phyloP scores from a whole-genome alignment of 2,329 filamentous ascomycete species.

The Ceratocystis eucalypticola region DNA sequence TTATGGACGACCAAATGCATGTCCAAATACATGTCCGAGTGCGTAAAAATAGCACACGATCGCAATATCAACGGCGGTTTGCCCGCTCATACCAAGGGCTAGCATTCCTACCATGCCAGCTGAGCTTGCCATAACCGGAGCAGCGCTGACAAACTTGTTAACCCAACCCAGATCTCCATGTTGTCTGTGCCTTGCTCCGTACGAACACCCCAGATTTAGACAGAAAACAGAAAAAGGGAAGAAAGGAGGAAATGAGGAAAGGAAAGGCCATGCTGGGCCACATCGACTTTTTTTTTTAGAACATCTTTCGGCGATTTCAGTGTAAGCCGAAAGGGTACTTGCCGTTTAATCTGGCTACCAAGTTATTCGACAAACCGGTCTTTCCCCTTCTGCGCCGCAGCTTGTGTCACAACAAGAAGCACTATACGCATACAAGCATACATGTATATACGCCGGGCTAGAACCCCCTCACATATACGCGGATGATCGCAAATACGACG shows the following conservation, averaged over 20 bases:
- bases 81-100: not conserved
- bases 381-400: not conserved
- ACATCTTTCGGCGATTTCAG: too few relatives aligned
- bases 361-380: not conserved
- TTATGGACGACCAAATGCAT: not conserved
- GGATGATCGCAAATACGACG: too few relatives aligned
- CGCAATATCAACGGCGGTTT: not conserved
- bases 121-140: not conserved
- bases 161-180: not conserved
- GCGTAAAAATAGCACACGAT: not conserved
- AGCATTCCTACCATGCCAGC: slow-evolving; percentile 3
- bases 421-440: not conserved
- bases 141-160: not conserved
- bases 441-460: not conserved
- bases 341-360: not conserved
- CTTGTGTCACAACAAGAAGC: not conserved
- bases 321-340: not conserved
- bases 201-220: not conserved
- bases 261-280: too few relatives aligned
- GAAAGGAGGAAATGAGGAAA: not conserved
- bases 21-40: too few relatives aligned
- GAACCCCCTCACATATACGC: too few relatives aligned
- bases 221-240: not conserved
- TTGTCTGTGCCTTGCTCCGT: not conserved
- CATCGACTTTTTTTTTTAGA: too few relatives aligned